Conservation (phyloP, 768 basidiomycete species). For the Psilocybe cubensis region DNA sequence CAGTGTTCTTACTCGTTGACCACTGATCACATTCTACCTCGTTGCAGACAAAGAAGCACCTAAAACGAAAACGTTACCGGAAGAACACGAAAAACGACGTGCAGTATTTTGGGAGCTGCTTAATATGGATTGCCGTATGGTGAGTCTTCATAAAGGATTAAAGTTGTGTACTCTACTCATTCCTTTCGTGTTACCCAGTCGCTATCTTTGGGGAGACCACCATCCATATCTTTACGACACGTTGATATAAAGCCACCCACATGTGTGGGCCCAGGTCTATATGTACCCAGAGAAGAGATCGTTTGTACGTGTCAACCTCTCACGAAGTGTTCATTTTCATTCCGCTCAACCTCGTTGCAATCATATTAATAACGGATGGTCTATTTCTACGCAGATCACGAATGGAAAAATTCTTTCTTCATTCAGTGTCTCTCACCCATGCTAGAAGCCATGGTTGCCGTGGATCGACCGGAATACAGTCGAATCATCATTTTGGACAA, state of each 20-base stretch:
- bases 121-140: constrained; percentile 72
- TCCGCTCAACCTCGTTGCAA: neutral
- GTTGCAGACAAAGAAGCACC: constrained; percentile 67
- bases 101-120: constrained; percentile 78
- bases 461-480: constrained; percentile 53
- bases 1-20: constrained; percentile 16
- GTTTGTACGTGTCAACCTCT: constrained; percentile 42
- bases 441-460: constrained; percentile 57
- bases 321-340: constrained; percentile 1
- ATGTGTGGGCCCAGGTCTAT: constrained; percentile 48
- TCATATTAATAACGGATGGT: neutral
- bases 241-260: constrained; percentile 64
- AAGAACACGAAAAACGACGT: constrained; percentile 71
- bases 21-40: constrained; percentile 11
- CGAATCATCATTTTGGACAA: constrained; percentile 57
- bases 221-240: constrained; percentile 65
- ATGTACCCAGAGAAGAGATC: constrained; percentile 53
- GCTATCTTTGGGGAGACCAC: constrained; percentile 71
- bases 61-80: constrained; percentile 66
- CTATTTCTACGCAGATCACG: constrained; percentile 50
- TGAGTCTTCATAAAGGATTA: constrained; percentile 27
- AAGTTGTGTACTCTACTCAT: neutral
- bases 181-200: constrained; percentile 41
- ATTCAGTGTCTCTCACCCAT: constrained; percentile 65
- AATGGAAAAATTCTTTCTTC: constrained; percentile 74